Evolutionary conservation across 192 early-diverging fungal genomes (phyloP), one percentile per base, ranked within the genome.

Genomic region (Podila clonocystis): DNA sequence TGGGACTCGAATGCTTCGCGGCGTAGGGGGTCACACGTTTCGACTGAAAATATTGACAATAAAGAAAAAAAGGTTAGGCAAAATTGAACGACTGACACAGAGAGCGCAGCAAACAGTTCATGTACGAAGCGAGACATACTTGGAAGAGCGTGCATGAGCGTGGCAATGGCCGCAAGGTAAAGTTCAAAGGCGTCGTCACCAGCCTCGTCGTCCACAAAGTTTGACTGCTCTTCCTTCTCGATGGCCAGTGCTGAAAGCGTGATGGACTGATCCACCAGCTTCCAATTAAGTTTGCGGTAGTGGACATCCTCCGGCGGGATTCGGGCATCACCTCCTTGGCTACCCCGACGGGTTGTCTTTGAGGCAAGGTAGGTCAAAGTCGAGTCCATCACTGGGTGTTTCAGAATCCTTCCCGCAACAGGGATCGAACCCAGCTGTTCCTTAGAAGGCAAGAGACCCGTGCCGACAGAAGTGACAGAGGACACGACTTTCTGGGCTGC

Each of bases 131-230:
- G n/a, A 33, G 26, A 67, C 71, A 67, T 82, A 85, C 84, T 68
- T 62, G 84, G 84, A 9, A 85, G 34, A 1, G 84, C 79, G 24
- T 85, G 74, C 38, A 85, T 63, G 33, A 85, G 50, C n/a, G 67
- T 73, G 12, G 71, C 67, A 28, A 85, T 71, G 15, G 79, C 78
- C 4, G 60, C 70, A 5, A 85, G 64, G 55, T 85, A 85, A 15
- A 75, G 62, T 57, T 79, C 79, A 26, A 78, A 71, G 5, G 84
- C 84, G 61, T 82, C 74, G 68, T 85, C 82, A 20, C 74, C 79
- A 30, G 71, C 79, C 45, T 82, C 70, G 41, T 85, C 84, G 30
- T 78, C 84, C 22, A 80, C 45, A 30, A 65, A 64, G 50, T 80
- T 80, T 24, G 76, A 80, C 36, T 65, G 29, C 29, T 80, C 76